phyloP scores from a whole-genome alignment of 2,329 filamentous ascomycete species.

The Talaromyces sp. region DNA sequence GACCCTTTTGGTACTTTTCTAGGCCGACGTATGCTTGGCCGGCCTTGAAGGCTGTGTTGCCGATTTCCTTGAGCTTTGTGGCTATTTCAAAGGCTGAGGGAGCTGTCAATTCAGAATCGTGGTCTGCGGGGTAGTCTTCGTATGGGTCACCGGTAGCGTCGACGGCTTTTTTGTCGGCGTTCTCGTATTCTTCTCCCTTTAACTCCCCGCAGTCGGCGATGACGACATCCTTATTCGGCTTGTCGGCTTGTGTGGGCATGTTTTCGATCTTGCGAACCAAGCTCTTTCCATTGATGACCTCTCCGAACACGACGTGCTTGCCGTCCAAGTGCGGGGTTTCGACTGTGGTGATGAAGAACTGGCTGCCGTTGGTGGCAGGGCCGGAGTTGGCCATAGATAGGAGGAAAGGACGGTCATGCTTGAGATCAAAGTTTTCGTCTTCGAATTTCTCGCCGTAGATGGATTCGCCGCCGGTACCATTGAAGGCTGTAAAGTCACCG shows the following conservation, averaged over 20 bases:
- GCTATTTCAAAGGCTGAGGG: constrained; percentile 73
- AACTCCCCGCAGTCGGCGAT: constrained; percentile 88
- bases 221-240: constrained; percentile 68
- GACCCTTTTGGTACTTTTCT: constrained; percentile 90
- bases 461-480: constrained; percentile 92
- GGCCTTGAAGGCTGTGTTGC: constrained; percentile 87
- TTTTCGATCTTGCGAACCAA: constrained; percentile 89
- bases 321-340: constrained; percentile 90
- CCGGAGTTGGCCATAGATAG: constrained; percentile 98
- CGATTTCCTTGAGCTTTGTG: constrained; percentile 80
- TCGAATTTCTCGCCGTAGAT: constrained; percentile 98
- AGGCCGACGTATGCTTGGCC: constrained; percentile 68
- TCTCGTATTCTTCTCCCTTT: constrained; percentile 64
- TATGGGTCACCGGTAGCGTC: constrained; percentile 86
- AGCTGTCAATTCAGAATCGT: constrained; percentile 58
- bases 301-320: constrained; percentile 97
- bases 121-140: constrained; percentile 94
- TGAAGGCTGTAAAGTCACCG: constrained; percentile 91
- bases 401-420: constrained; percentile 90
- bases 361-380: constrained; percentile 90
- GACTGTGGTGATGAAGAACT: constrained; percentile 97
- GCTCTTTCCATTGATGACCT: constrained; percentile 90
- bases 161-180: constrained; percentile 64
- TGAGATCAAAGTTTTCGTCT: constrained; percentile 89
- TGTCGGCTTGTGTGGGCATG: constrained; percentile 71